Evolutionary conservation across 176 grass and related monocot species (phyloP).

Genomic region (Pharus latifolius): DNA sequence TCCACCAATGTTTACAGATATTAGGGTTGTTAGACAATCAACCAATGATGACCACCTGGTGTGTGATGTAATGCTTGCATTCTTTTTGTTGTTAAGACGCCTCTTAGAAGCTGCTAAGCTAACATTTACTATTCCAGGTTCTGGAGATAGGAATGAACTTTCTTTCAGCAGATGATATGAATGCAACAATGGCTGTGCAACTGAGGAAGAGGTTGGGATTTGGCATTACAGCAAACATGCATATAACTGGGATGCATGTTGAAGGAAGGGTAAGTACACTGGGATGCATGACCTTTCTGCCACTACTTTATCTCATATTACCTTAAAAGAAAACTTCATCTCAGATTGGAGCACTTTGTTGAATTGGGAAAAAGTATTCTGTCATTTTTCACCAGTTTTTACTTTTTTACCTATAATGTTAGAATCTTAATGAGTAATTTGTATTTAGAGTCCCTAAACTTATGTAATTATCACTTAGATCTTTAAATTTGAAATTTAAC

Average conservation of each 20-base stretch:
- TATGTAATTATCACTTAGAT: too few species aligned
- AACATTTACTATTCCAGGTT: slow-evolving; percentile 44
- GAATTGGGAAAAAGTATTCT: neutral
- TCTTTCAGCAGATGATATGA: slow-evolving; percentile 88
- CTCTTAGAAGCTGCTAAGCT: neutral
- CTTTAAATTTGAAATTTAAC: too few species aligned
- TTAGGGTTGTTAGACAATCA: slow-evolving; percentile 67
- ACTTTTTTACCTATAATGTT: too few species aligned
- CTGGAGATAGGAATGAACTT: slow-evolving; percentile 94
- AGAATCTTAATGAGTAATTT: too few species aligned
- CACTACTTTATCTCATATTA: neutral
- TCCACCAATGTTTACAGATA: slow-evolving; percentile 88
- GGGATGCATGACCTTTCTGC: neutral
- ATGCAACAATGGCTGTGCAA: slow-evolving; percentile 76
- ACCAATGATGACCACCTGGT: slow-evolving; percentile 92
- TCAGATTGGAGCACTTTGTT: neutral
- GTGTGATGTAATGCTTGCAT: slow-evolving; percentile 1
- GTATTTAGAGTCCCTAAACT: too few species aligned
- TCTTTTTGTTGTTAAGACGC: neutral
- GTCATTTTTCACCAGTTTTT: neutral
- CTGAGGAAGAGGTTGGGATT: slow-evolving; percentile 90
- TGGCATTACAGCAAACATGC: slow-evolving; percentile 88
- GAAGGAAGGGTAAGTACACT: slow-evolving; percentile 66
- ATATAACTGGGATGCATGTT: slow-evolving; percentile 92
- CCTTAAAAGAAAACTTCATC: too few species aligned